Evolutionary conservation across 176 grass and related monocot genomes (phyloP), one percentile per base, ranked within the genome.

Genomic region (Avena insularis): DNA sequence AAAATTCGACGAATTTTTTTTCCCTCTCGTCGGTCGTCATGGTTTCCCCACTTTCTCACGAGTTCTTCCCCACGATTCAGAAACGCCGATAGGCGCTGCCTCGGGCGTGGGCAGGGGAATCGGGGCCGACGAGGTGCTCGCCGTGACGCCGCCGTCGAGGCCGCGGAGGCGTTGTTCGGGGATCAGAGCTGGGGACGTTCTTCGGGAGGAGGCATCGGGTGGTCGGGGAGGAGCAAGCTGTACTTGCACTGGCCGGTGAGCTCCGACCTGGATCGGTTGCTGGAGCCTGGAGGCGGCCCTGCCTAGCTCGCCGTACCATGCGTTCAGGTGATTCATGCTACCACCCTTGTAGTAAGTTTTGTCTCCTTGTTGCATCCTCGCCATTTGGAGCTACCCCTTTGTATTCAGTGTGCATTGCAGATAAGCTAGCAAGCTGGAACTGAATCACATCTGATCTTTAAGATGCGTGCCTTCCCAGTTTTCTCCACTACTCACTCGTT

Each of bases 181-280:
- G 65, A 60, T 23, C 51, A 12, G 75, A 80, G 56, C 55, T 93
- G 9, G 90, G 14, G 15, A 73, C 75, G 9, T 73, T 79, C 79
- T 91, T 92, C 40, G 82, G 60, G 16, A 79, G 82, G 75, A 58
- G 85, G 67, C 89, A 90, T 81, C 65, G 20, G 51, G 59, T 80
- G 35, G n/a, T 49, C n/a, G 45, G 80, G 5, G 90, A 98, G 79
- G 93, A 98, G 86, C 92, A 95, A 98, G 84, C 92, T 98, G 16
- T 80, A 77, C 82, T 92, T 89, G 90, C 54, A 70, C 45, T 79
- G 79, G 23, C 87, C 82, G 51, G 73, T 87, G 66, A 91, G 58
- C 40, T 8, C 84, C 0, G 84, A 85, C 66, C 75, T 75, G 9
- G 90, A 94, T 33, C 56, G 64, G 53, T 70, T 59, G 21, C 79